Base-by-base conservation (phyloP, 768 basidiomycete genomes). In the Ramaria sp. region DNA sequence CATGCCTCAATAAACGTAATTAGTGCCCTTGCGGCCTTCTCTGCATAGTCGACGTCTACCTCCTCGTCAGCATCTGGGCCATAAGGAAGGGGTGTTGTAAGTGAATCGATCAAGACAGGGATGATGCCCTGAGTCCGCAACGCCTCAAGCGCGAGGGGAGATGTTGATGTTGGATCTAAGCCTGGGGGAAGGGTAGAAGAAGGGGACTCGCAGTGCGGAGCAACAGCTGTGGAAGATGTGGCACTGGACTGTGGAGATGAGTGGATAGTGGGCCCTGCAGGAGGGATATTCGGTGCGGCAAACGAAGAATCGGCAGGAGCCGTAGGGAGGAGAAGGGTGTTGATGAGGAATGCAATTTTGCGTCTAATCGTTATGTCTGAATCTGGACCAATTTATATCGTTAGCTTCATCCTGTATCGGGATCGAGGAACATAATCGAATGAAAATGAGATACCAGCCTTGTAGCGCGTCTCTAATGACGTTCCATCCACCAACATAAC, bases 271-370 rank as follows among this genome's bases (percentile, higher is more conserved):
- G 12, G 55, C 37, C 41, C 52, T 37, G 42, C 51, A 15, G 17
- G 43, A 20, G 33, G 47, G 15, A 19, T 57, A 51, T 19, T 51
- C 10, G 30, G 57, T 17, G 41, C 30, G 15, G 31, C 20, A 20
- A 24, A 55, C 30, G 51, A 19, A 30, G 54, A 31, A 38, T 42
- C 34, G 19, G 43, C n/a, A 13, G 48, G 30, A 59, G 61, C 15
- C 63, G 66, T 70, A 1, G 86, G 85, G 0, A 78, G 71, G 49
- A 91, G 77, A 53, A 93, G 79, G 0, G 80, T 71, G 65, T 81
- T 82, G 38, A 94, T 74, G 17, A 94, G 78, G 71, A 92, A 93
- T 3, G 80, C 77, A 0, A 79, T 74, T 67, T 94, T 94, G 54
- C 90, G 78, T 19, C 91, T 84, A 53, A 93, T 80, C 38, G 71